These are phyloP conservation scores for Fusarium brevicatenulatum DNA, from an alignment of 2,329 filamentous ascomycete genomes.

Conservation along the genomic window DNA sequence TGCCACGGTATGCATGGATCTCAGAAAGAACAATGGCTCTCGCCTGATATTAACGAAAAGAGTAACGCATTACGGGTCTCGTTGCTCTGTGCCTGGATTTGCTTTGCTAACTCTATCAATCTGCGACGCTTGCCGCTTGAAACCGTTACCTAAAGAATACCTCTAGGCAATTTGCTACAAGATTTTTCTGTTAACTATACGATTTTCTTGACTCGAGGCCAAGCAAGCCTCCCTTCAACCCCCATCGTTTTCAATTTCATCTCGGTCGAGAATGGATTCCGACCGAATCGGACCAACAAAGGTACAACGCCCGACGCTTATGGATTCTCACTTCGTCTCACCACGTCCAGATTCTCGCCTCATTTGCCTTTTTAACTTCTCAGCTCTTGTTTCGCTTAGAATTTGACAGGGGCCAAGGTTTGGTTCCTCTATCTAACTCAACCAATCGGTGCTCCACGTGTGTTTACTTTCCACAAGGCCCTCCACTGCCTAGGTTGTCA, in stretches of 20 bases:
- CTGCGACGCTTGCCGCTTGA: slow-evolving; percentile 25
- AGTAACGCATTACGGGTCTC: slow-evolving; percentile 31
- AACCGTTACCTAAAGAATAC: slow-evolving; percentile 30
- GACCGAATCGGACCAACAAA: slow-evolving; percentile 23
- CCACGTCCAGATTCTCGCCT: slow-evolving; percentile 9
- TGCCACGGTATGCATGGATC: slow-evolving; percentile 37
- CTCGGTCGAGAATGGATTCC: slow-evolving; percentile 21
- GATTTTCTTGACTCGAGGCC: neutral
- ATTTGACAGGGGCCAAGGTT: slow-evolving; percentile 22
- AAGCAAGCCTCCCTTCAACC: neutral
- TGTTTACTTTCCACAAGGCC: slow-evolving; percentile 13
- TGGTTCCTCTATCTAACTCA: slow-evolving; percentile 4
- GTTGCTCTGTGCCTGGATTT: slow-evolving; percentile 25
- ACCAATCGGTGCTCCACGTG: slow-evolving; percentile 40
- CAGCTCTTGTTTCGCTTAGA: slow-evolving; percentile 22
- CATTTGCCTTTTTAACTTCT: slow-evolving; percentile 7
- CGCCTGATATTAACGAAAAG: slow-evolving; percentile 27
- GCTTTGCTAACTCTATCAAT: slow-evolving; percentile 33
- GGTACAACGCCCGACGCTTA: slow-evolving; percentile 7
- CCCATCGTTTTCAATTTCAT: slow-evolving; percentile 10
- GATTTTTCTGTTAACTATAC: neutral
- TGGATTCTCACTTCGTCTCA: slow-evolving; percentile 12
- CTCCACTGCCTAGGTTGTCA: slow-evolving; percentile 4
- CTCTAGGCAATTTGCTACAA: slow-evolving; percentile 1
- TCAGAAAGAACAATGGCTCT: slow-evolving; percentile 14